Percentiles rank a stretch among this genome's conserved stretches.
These are phyloP conservation scores for Arctium minus DNA, from an alignment of 129 eudicot genomes.

Conservation along the genomic window DNA sequence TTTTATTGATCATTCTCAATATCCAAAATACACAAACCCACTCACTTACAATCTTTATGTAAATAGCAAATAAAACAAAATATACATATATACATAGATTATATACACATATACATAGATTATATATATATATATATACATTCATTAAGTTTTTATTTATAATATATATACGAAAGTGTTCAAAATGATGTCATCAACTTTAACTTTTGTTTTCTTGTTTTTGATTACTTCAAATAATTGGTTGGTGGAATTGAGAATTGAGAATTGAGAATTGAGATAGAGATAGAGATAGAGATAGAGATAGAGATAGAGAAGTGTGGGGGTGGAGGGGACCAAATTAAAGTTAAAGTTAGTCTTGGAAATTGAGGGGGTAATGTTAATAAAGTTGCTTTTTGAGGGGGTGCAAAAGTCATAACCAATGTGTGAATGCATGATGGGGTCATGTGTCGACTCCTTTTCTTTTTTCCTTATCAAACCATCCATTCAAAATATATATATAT, in stretches of 20 bases:
- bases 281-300: neutral
- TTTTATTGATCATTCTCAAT: neutral
- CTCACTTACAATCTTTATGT: neutral
- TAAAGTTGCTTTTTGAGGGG: constrained; percentile 10
- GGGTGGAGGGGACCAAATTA: constrained; percentile 15
- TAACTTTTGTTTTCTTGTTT: neutral
- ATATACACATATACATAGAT: too few relatives aligned
- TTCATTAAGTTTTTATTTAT: neutral
- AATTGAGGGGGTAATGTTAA: constrained; percentile 13
- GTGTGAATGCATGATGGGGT: constrained; percentile 17
- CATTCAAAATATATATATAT: neutral
- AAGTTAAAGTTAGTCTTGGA: constrained; percentile 15
- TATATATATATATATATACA: neutral
- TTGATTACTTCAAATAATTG: constrained; percentile 7
- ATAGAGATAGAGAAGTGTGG: neutral
- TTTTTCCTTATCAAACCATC: constrained; percentile 5
- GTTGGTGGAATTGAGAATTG: neutral
- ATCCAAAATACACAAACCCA: neutral
- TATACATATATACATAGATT: too few relatives aligned
- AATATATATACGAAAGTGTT: neutral
- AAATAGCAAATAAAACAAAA: neutral
- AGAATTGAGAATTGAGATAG: neutral
- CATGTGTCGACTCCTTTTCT: constrained; percentile 2
- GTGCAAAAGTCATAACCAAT: constrained; percentile 8
- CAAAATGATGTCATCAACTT: neutral